Base-by-base conservation (phyloP, 2,329 filamentous ascomycete genomes). In the Cytospora piceicola region DNA sequence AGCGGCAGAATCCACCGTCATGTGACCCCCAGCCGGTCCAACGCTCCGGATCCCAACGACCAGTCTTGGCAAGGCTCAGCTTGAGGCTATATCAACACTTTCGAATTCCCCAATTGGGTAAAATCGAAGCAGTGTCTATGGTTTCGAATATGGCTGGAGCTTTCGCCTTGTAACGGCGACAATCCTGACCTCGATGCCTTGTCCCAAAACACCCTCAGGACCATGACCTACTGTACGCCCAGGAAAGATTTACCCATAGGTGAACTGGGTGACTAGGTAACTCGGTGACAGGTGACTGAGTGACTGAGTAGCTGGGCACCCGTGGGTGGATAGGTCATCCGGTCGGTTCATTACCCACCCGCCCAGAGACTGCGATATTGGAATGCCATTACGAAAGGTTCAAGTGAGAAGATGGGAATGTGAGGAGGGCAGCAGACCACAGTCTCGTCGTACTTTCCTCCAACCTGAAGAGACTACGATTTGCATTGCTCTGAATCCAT, bases 1-100 rank as follows among this genome's bases (percentile, higher is more conserved):
- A 46, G n/a, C 42, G 42, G 42, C 42, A 46, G 42, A n/a, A 49
- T 49, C 46, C 46, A 49, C n/a, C 46, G 46, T 49, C n/a, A 49
- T 24, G 46, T 49, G 46, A 24, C n/a, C 15, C 6, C 12, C 27
- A 11, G 46, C 12, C 27, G n/a, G 46, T 24, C 22, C n/a, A 22
- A 22, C 14, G 14, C n/a, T 20, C 42, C 36, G 12, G 12, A 15
- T 9, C 11, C 20, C 46, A 49, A 24, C 46, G n/a, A 49, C n/a
- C n/a, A 49, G 12, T 8, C 46, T 49, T 24, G n/a, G 42, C 11
- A 11, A 12, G n/a, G n/a, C 46, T 49, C n/a, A 49, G 22, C 11
- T 22, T 49, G n/a, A 49, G 46, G 46, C 46, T 49, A n/a, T 24
- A 49, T 3, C 46, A 24, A 49, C 9, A 49, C 46, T 20, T 24